phyloP scores from a whole-genome alignment of 2,329 filamentous ascomycete species.

The Pseudonectria foliicola region DNA sequence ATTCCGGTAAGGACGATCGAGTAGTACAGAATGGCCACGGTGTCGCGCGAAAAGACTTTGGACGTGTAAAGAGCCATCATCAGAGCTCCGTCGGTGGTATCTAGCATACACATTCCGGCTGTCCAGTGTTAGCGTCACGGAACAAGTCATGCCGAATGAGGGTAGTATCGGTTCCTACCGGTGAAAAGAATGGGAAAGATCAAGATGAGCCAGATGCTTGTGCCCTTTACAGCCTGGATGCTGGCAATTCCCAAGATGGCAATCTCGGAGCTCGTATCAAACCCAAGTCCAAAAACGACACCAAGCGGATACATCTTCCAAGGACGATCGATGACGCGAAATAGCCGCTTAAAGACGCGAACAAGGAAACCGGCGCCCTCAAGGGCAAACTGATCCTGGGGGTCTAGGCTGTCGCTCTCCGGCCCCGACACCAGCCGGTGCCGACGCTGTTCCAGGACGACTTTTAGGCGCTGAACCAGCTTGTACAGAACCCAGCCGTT shows the following conservation, averaged over 20 bases:
- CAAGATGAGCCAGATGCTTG: conserved; percentile 87
- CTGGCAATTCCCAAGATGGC: conserved; percentile 85
- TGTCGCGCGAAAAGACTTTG: conserved; percentile 68
- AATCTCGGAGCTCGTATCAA: conserved; percentile 93
- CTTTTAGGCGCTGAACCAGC: conserved; percentile 61
- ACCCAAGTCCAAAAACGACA: conserved; percentile 82
- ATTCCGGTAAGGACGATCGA: conserved; percentile 79
- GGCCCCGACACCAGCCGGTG: conserved; percentile 22
- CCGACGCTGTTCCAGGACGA: conserved; percentile 41
- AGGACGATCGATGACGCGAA: conserved; percentile 64
- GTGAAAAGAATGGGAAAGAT: conserved; percentile 90
- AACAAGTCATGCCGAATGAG: no score
- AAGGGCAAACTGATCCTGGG: conserved; percentile 51
- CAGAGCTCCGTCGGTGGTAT: conserved; percentile 85
- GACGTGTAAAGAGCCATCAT: conserved; percentile 94
- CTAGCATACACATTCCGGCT: conserved; percentile 92
- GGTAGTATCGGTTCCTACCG: conserved; percentile 36
- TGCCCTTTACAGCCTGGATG: conserved; percentile 78
- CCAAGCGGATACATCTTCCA: conserved; percentile 98
- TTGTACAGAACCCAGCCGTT: conserved; percentile 82
- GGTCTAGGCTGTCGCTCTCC: conserved; percentile 13
- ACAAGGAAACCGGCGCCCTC: conserved; percentile 74
- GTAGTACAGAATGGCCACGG: conserved; percentile 89
- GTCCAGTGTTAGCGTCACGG: background rate
- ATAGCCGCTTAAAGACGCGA: conserved; percentile 63